phyloP scores from a whole-genome alignment of 768 basidiomycete species.

The Phlebiopsis flavidoalba region DNA sequence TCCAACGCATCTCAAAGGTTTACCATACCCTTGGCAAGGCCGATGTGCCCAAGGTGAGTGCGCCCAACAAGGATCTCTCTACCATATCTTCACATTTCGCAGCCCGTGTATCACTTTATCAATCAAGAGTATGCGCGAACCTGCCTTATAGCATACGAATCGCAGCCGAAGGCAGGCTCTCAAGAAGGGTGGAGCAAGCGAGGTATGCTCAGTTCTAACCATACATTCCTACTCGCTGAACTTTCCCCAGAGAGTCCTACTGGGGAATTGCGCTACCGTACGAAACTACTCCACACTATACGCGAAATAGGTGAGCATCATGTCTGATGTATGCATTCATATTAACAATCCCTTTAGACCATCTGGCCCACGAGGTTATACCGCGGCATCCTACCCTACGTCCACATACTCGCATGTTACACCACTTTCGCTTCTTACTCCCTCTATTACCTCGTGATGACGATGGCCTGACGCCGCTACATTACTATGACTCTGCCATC shows the following conservation, averaged over 20 bases:
- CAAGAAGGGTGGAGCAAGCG: conserved; percentile 77
- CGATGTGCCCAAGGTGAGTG: conserved; percentile 57
- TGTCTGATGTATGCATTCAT: no score
- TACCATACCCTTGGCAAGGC: conserved; percentile 45
- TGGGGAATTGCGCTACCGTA: conserved; percentile 60
- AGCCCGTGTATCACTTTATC: conserved; percentile 67
- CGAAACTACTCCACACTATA: conserved; percentile 66
- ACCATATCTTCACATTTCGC: not conserved
- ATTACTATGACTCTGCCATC: conserved; percentile 74
- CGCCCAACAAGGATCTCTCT: not conserved
- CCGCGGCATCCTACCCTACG: conserved; percentile 66
- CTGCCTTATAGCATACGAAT: conserved; percentile 67
- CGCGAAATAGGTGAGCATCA: conserved; percentile 54
- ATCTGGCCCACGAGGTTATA: conserved; percentile 64
- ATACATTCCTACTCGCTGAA: not conserved
- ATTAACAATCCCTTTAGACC: conserved; percentile 38
- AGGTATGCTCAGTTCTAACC: conserved; percentile 33
- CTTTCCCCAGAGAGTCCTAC: conserved; percentile 43
- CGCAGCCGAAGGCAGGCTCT: conserved; percentile 57
- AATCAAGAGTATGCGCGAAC: conserved; percentile 72
- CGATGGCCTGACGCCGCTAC: conserved; percentile 60
- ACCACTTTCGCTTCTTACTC: conserved; percentile 74
- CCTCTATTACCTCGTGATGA: conserved; percentile 56
- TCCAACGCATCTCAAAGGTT: conserved; percentile 64
- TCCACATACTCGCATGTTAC: conserved; percentile 71